Base-by-base conservation (phyloP, 345 rosid genomes). In the Noccaea bulbosa region DNA sequence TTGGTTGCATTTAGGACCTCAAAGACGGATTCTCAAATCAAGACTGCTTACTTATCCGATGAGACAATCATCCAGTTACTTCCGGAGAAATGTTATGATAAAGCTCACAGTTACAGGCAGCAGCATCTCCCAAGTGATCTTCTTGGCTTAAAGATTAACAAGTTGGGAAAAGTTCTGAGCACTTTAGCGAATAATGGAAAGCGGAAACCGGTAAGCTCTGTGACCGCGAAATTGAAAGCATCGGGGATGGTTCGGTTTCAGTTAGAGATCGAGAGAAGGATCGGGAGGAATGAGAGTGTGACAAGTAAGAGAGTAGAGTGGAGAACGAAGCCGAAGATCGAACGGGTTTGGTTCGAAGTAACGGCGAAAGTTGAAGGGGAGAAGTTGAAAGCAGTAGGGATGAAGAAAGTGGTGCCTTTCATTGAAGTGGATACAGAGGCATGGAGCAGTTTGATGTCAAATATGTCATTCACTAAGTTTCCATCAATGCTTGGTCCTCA, bases 381-480 rank as follows among this genome's bases (percentile, higher is more conserved):
- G 54, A 84, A 73, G 78, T 73, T 91, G 69, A 85, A 78, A 61
- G 81, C 87, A 10, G 60, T 83, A 2, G 37, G 49, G 34, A 46
- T 87, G 17, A 88, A 82, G 68, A 88, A 77, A 83, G 82, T 85
- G 2, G 69, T 77, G 53, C 91, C 91, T 70, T 88, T 87, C 65
- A 50, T 63, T 11, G 83, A 70, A 62, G 88, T 76, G 44, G 91
- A 91, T 76, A 79, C 92, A 12, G 76, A 58, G 6, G 83, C 89
- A n/a, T 87, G 89, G 95, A 85, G 92, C 70, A 85, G 74, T 78
- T 65, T 88, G 15, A 78, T 87, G 86, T 84, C 80, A 5, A 88
- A 91, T 44, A 77, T 88, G 60, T 88, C 95, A 17, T 91, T 88
- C 55, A 91, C 95, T 0, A 81, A 85, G 87, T 87, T 88, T 72